A percentile compares a stretch with the other conserved stretches of the same genome.
These are phyloP conservation scores for Plenodomus tracheiphilus DNA, from an alignment of 2,329 filamentous ascomycete genomes.

Conservation along the genomic window DNA sequence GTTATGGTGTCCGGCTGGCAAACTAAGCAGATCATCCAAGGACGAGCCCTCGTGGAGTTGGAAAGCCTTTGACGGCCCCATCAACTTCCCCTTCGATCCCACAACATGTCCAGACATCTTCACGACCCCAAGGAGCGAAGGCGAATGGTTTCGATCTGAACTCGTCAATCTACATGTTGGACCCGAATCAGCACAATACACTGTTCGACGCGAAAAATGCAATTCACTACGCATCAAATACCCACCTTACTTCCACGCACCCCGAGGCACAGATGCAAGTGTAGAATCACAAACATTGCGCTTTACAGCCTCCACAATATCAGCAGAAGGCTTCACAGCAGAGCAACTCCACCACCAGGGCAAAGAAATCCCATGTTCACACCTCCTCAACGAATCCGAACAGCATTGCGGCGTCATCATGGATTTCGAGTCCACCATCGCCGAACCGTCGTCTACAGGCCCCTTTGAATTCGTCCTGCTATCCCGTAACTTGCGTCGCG, in stretches of 20 bases:
- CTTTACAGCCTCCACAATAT: slow-evolving; percentile 30
- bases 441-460: slow-evolving; percentile 16
- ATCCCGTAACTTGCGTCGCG: slow-evolving; percentile 30
- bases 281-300: slow-evolving; percentile 27
- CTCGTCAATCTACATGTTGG: slow-evolving; percentile 32
- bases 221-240: slow-evolving; percentile 25
- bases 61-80: slow-evolving; percentile 28
- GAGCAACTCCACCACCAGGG: slow-evolving; percentile 28
- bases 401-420: slow-evolving; percentile 38
- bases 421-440: slow-evolving; percentile 29
- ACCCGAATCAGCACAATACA: slow-evolving; percentile 25
- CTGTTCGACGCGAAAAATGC: slow-evolving; percentile 32
- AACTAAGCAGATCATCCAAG: slow-evolving; percentile 13
- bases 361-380: slow-evolving; percentile 27
- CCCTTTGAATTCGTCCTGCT: slow-evolving; percentile 36
- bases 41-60: slow-evolving; percentile 40
- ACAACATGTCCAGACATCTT: slow-evolving; percentile 36
- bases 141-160: slow-evolving; percentile 34
- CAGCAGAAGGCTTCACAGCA: slow-evolving; percentile 28
- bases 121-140: slow-evolving; percentile 20
- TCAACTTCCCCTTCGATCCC: slow-evolving; percentile 41
- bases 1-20: slow-evolving; percentile 37
- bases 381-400: slow-evolving; percentile 25
- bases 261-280: slow-evolving; percentile 19
- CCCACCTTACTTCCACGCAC: slow-evolving; percentile 31